A percentile compares a stretch with the other conserved stretches of the same genome.
Evolutionary conservation across 2,329 filamentous ascomycete species (phyloP).

Genomic region (Ciborinia camelliae): DNA sequence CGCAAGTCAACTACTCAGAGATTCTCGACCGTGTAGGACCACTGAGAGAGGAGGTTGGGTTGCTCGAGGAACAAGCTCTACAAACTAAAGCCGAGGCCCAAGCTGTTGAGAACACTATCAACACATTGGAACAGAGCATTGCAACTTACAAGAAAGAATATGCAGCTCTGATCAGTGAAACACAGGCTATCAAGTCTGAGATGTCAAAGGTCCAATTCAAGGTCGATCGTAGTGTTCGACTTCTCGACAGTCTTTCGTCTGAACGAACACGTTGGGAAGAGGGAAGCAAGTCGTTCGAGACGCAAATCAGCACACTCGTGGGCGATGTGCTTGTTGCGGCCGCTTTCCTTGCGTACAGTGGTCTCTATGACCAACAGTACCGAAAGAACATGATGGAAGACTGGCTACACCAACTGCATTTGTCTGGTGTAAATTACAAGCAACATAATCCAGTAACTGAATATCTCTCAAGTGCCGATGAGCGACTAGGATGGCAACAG

Average conservation of each 20-base stretch:
- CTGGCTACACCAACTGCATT: constrained; percentile 88
- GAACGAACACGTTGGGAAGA: constrained; percentile 94
- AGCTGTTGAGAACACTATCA: constrained; percentile 85
- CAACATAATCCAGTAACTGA: constrained; percentile 91
- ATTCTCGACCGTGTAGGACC: constrained; percentile 94
- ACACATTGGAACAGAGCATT: constrained; percentile 82
- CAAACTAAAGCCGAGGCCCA: constrained; percentile 92
- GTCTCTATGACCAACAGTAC: constrained; percentile 97
- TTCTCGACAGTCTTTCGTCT: constrained; percentile 91
- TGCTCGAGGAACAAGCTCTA: constrained; percentile 82
- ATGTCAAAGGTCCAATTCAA: constrained; percentile 97
- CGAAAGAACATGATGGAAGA: constrained; percentile 97
- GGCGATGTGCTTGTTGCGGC: constrained; percentile 96
- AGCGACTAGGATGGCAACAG: constrained; percentile 91
- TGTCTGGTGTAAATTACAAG: constrained; percentile 94
- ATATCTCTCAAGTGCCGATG: constrained; percentile 93
- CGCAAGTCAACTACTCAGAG: constrained; percentile 96
- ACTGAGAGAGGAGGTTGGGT: constrained; percentile 80
- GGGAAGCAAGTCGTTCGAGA: constrained; percentile 96
- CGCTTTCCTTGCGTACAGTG: constrained; percentile 93
- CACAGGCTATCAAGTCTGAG: constrained; percentile 93
- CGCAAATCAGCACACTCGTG: constrained; percentile 93
- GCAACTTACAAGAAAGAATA: constrained; percentile 95
- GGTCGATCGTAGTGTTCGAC: constrained; percentile 90
- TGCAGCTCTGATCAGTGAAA: constrained; percentile 91